These are phyloP conservation scores for Geotrichum citri-aurantii DNA, from an alignment of 1,139 yeast genomes.

Conservation along the genomic window DNA sequence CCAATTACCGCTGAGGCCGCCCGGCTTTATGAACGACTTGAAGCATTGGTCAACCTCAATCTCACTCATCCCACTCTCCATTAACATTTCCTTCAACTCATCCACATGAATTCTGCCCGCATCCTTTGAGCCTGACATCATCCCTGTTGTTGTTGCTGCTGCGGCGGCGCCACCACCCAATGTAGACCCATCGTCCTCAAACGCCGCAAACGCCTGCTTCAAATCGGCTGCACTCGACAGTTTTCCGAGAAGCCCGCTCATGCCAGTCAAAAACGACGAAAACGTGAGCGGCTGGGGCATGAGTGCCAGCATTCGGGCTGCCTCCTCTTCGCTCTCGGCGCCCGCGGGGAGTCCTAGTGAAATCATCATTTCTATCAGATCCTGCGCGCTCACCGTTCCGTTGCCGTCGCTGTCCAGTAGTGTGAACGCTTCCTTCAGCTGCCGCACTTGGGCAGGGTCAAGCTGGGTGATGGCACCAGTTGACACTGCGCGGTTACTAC, in stretches of 20 bases:
- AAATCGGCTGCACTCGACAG: constrained; percentile 60
- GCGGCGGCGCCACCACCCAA: too few relatives aligned
- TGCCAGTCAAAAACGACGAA: constrained; percentile 61
- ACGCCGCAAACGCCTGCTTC: constrained; percentile 55
- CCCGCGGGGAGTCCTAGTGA: constrained; percentile 43
- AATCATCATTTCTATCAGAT: constrained; percentile 53
- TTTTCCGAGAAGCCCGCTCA: constrained; percentile 54
- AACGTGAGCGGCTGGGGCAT: constrained; percentile 63
- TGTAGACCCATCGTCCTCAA: constrained; percentile 47
- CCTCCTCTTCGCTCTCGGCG: constrained; percentile 38
- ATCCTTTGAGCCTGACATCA: constrained; percentile 1
- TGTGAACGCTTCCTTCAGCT: constrained; percentile 48
- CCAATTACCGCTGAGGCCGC: constrained; percentile 54
- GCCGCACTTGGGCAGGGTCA: constrained; percentile 38
- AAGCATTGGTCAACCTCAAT: constrained; percentile 49
- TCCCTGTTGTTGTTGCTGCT: neutral
- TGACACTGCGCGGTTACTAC: constrained; percentile 24
- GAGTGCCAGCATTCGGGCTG: constrained; percentile 40
- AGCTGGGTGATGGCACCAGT: constrained; percentile 37
- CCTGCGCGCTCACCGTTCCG: constrained; percentile 55
- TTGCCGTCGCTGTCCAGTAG: constrained; percentile 84
- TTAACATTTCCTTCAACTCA: constrained; percentile 44
- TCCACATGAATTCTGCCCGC: constrained; percentile 43
- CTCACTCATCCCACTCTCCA: constrained; percentile 49
- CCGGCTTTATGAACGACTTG: constrained; percentile 45